Evolutionary conservation across 1,139 yeast genomes (phyloP).

Genomic region (Pichia norvegensis): DNA sequence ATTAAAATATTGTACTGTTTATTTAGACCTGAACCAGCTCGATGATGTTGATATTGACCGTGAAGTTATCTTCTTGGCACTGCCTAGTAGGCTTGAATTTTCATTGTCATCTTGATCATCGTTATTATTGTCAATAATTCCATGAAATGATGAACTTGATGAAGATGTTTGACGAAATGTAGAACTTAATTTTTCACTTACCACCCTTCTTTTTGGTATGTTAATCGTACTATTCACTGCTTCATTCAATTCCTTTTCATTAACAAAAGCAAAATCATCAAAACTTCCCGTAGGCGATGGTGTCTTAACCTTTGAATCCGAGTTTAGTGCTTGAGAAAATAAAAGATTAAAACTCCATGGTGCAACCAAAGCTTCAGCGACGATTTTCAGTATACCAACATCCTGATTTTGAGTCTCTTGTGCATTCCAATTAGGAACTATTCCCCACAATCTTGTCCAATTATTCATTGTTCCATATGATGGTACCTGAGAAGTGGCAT

Average conservation of each 20-base stretch:
- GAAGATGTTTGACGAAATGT: neutral
- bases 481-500: neutral
- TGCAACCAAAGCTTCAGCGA: conserved; percentile 4
- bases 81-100: conserved; percentile 3
- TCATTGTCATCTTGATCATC: conserved; percentile 4
- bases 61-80: neutral
- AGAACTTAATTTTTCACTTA: neutral
- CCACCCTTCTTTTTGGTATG: neutral
- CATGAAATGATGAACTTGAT: neutral
- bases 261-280: conserved; percentile 17
- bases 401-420: neutral
- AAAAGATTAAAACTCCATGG: neutral
- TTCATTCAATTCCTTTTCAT: conserved; percentile 11
- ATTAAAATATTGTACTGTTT: neutral
- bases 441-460: neutral
- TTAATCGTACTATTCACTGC: neutral
- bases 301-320: neutral
- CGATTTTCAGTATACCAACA: neutral
- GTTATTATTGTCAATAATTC: neutral
- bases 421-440: neutral
- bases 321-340: neutral
- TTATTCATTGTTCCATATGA: neutral
- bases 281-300: conserved; percentile 12
- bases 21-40: conserved; percentile 4
- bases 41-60: conserved; percentile 5